phyloP scores from a whole-genome alignment of 2,329 filamentous ascomycete genomes.

The Akanthomyces dipterigenus region DNA sequence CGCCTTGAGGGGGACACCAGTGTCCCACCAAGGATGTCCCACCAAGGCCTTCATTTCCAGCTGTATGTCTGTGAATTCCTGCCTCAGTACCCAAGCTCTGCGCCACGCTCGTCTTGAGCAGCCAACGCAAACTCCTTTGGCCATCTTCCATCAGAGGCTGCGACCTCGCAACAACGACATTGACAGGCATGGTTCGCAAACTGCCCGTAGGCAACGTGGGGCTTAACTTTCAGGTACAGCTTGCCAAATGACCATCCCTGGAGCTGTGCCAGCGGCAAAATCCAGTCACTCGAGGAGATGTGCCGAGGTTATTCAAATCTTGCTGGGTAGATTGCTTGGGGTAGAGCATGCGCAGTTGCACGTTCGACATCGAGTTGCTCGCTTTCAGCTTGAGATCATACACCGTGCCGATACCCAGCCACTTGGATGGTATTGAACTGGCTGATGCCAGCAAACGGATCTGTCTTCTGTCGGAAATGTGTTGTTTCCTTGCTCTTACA shows the following conservation, averaged over 20 bases:
- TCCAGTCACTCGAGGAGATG: conserved; percentile 2
- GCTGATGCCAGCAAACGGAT: neutral
- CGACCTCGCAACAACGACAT: neutral
- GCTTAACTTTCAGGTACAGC: neutral
- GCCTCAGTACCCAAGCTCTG: neutral
- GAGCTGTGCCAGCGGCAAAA: neutral
- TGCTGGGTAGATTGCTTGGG: neutral
- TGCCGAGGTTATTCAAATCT: neutral
- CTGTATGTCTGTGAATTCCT: neutral
- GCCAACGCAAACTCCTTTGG: neutral
- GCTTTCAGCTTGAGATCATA: neutral
- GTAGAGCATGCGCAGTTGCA: neutral
- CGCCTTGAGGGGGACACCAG: neutral
- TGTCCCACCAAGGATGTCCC: neutral
- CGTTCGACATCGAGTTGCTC: neutral
- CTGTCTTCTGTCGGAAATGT: neutral
- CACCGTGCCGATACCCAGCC: neutral
- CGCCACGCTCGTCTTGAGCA: conserved; percentile 12
- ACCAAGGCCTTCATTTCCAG: neutral
- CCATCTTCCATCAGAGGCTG: neutral
- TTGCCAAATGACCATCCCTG: neutral
- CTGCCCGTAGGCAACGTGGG: neutral
- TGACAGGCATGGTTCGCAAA: neutral
- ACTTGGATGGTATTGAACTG: neutral
- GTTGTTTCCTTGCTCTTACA: neutral